These are phyloP conservation scores for Gleditsia sinensis DNA, from an alignment of 306 rosid genomes.

Conservation along the genomic window DNA sequence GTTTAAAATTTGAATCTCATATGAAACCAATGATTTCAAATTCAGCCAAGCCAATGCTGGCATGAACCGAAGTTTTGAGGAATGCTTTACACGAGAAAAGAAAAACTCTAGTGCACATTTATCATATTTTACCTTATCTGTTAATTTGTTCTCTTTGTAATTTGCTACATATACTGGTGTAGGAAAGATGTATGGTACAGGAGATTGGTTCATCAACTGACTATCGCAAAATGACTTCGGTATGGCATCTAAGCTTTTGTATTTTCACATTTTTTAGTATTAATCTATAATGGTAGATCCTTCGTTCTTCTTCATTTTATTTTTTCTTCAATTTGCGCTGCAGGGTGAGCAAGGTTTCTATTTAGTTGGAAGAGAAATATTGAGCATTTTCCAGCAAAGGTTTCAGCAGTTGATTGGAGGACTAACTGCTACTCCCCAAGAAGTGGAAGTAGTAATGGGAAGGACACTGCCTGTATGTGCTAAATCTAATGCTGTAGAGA, in stretches of 20 bases:
- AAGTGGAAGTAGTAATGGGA: conserved; percentile 95
- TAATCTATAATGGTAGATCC: conserved; percentile 23
- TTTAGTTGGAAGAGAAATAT: conserved; percentile 70
- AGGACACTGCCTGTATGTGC: conserved; percentile 67
- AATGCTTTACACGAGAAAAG: conserved; percentile 19
- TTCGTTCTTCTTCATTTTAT: no score
- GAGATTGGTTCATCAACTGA: conserved; percentile 89
- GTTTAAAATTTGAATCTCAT: no score
- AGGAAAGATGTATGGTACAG: conserved; percentile 87
- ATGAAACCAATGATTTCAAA: not conserved
- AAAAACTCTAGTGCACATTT: not conserved
- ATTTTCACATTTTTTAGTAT: conserved; percentile 1
- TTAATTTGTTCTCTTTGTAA: not conserved
- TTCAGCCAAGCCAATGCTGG: conserved; percentile 16
- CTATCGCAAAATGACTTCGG: conserved; percentile 94
- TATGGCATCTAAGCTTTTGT: conserved; percentile 38
- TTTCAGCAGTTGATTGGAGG: conserved; percentile 78
- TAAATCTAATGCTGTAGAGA: conserved; percentile 16
- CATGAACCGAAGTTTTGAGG: conserved; percentile 20
- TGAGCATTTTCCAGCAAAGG: conserved; percentile 58
- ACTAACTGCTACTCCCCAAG: conserved; percentile 59
- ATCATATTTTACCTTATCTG: not conserved
- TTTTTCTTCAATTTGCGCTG: conserved; percentile 26
- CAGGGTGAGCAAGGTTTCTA: conserved; percentile 89
- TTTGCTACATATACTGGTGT: conserved; percentile 41